A percentile compares a stretch with the other conserved stretches of the same genome.
phyloP scores from a whole-genome alignment of 2,329 filamentous ascomycete genomes.

The Lecanicillium sp. region DNA sequence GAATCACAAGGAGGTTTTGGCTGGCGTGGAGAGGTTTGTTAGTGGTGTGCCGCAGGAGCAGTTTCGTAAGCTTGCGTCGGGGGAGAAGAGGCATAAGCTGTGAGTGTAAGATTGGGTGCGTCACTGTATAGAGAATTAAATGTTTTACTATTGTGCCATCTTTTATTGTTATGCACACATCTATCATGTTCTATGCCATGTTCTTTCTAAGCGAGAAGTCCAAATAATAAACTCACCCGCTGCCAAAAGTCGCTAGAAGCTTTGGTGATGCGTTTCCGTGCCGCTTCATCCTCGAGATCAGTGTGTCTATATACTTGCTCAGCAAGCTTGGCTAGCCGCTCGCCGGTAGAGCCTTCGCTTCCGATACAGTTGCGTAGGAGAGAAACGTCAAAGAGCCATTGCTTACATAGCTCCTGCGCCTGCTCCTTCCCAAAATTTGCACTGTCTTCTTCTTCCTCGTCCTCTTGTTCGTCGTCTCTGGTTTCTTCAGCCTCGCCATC shows the following conservation, averaged over 20 bases:
- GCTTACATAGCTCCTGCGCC: slow-evolving; percentile 40
- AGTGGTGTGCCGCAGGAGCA: slow-evolving; percentile 78
- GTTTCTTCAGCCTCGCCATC: slow-evolving; percentile 7
- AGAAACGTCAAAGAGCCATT: slow-evolving; percentile 54
- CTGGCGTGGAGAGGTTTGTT: slow-evolving; percentile 72
- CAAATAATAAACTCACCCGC: slow-evolving; percentile 74
- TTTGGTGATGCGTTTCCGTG: slow-evolving; percentile 48
- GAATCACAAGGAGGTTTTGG: slow-evolving; percentile 79
- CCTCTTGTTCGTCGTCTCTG: slow-evolving; percentile 6
- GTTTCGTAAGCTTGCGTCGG: slow-evolving; percentile 75
- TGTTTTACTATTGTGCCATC: too few species aligned
- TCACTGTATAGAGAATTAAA: slow-evolving; percentile 1
- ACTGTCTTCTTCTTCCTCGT: slow-evolving; percentile 5
- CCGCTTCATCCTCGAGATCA: slow-evolving; percentile 40
- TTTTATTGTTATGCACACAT: too few species aligned
- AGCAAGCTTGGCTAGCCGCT: slow-evolving; percentile 34
- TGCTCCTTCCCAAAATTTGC: slow-evolving; percentile 15
- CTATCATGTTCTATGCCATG: slow-evolving; percentile 4
- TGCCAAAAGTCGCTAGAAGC: slow-evolving; percentile 72
- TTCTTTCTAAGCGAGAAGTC: slow-evolving; percentile 47
- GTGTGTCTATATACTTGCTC: slow-evolving; percentile 34
- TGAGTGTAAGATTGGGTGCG: slow-evolving; percentile 33
- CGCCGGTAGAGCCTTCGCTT: slow-evolving; percentile 15
- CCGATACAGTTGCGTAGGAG: slow-evolving; percentile 40
- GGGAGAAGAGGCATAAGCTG: slow-evolving; percentile 92